Conservation (phyloP, 1,284 basidiomycete species). For the Ustilago crameri region DNA sequence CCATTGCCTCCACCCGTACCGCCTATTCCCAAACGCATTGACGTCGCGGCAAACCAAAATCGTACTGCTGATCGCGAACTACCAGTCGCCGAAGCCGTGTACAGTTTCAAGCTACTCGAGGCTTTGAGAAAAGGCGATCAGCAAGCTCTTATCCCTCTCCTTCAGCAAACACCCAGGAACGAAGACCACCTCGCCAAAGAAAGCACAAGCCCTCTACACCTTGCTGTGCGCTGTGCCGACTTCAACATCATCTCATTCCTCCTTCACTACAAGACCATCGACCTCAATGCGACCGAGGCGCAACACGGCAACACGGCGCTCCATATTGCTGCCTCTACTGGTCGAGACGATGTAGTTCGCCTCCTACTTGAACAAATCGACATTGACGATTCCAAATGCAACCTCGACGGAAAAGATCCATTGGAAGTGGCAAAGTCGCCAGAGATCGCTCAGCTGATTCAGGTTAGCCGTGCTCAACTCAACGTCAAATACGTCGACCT, state of each 20-base stretch:
- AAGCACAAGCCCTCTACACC: conserved; percentile 76
- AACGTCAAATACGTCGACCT: conserved; percentile 81
- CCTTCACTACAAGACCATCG: conserved; percentile 76
- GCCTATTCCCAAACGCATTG: conserved; percentile 10
- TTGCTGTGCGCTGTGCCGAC: conserved; percentile 85
- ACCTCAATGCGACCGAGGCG: conserved; percentile 61
- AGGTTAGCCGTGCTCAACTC: conserved; percentile 80
- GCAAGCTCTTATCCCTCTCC: conserved; percentile 65
- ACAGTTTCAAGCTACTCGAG: conserved; percentile 80
- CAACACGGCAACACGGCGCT: conserved; percentile 78
- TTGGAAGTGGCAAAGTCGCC: conserved; percentile 77
- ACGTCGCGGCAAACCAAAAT: background rate
- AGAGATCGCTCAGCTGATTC: conserved; percentile 77
- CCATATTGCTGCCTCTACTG: conserved; percentile 85
- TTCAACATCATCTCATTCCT: conserved; percentile 73
- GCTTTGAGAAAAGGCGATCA: conserved; percentile 72
- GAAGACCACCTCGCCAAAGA: conserved; percentile 39
- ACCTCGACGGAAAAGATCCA: conserved; percentile 78
- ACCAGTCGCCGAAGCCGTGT: conserved; percentile 50
- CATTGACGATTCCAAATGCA: conserved; percentile 83
- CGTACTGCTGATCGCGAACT: background rate
- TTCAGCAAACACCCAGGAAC: conserved; percentile 10
- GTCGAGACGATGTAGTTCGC: conserved; percentile 78
- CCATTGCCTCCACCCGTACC: conserved; percentile 14
- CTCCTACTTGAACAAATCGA: conserved; percentile 72